Base-by-base conservation (phyloP, 257 asterid species). In the Fraxinus pennsylvanica region DNA sequence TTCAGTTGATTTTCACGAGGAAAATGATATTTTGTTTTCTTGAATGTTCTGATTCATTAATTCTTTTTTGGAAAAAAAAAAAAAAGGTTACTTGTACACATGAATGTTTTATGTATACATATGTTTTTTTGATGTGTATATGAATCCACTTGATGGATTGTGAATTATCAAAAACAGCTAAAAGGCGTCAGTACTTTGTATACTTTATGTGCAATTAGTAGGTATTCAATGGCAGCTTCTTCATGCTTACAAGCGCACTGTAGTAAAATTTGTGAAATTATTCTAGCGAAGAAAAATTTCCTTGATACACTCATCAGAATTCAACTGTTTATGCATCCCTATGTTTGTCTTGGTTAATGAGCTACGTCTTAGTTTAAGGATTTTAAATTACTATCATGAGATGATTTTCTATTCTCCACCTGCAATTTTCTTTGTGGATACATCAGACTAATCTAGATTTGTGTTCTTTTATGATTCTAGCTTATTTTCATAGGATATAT, bases 241-340 rank as follows among this genome's bases (percentile, higher is more conserved):
- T 57, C 12, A 21, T 57, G 66, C 66, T 57, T 57, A 17, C 29
- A n/a, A 57, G 25, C 7, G 21, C 21, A 12, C 27, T 57, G 29
- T n/a, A 6, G 25, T 57, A 21, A 57, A 57, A 47, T 57, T 57
- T 57, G 9, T 57, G 25, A 17, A 57, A 57, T n/a, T 21, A 57
- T 63, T 30, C 41, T 39, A 67, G 17, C 13, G 45, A 22, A 27
- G 13, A 74, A 36, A 54, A 54, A 27, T 45, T 63, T 72, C 25
- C 71, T 63, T n/a, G 21, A 43, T 27, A 71, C 45, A 73, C 33
- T 65, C 41, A 12, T 81, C 79, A 65, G 73, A 22, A 65, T 66
- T 52, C 2, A 7, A 17, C 21, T 52, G n/a, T 17, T 17, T 9
- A 17, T 14, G 22, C 6, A 0, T 52, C 22, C n/a, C 6, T 52